Conservation (phyloP, 1,284 basidiomycete genomes). For the Tetrapyrgos nigripes region DNA sequence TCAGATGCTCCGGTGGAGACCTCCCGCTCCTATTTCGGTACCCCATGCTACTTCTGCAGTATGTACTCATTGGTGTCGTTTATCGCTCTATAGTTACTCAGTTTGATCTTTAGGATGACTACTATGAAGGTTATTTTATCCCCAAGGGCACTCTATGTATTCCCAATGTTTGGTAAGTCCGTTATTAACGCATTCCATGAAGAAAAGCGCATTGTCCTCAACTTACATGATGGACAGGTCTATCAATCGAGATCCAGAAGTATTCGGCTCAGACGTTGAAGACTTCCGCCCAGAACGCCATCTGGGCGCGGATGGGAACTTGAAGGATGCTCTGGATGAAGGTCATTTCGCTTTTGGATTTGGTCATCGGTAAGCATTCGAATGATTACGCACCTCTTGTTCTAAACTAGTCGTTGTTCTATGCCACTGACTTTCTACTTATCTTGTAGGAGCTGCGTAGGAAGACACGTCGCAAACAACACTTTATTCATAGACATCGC, state of each 20-base stretch:
- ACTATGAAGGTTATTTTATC: constrained; percentile 13
- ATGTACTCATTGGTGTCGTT: background rate
- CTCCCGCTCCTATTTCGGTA: constrained; percentile 2
- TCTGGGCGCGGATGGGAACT: constrained; percentile 1
- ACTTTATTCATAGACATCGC: constrained; percentile 23
- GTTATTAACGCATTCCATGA: no score
- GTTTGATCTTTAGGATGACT: constrained; percentile 2
- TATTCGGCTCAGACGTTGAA: constrained; percentile 3
- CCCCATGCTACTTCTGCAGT: constrained; percentile 7
- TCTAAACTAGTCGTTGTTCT: no score
- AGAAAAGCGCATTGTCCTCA: background rate
- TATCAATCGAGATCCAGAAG: constrained; percentile 6
- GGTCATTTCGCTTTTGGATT: constrained; percentile 11
- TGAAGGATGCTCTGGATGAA: constrained; percentile 23
- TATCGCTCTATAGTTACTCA: no score
- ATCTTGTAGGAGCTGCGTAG: constrained; percentile 8
- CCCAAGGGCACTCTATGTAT: constrained; percentile 8
- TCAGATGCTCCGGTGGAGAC: constrained; percentile 9
- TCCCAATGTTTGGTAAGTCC: constrained; percentile 9
- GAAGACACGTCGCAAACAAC: constrained; percentile 23
- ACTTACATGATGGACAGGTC: constrained; percentile 2
- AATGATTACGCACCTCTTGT: no score
- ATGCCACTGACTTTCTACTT: background rate
- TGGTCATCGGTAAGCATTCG: constrained; percentile 2
- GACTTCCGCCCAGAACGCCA: constrained; percentile 3